Percentiles rank a stretch among this genome's conserved stretches.
Evolutionary conservation across 2,329 filamentous ascomycete genomes (phyloP).

Genomic region (Immersiporthe knoxdaviesiana): DNA sequence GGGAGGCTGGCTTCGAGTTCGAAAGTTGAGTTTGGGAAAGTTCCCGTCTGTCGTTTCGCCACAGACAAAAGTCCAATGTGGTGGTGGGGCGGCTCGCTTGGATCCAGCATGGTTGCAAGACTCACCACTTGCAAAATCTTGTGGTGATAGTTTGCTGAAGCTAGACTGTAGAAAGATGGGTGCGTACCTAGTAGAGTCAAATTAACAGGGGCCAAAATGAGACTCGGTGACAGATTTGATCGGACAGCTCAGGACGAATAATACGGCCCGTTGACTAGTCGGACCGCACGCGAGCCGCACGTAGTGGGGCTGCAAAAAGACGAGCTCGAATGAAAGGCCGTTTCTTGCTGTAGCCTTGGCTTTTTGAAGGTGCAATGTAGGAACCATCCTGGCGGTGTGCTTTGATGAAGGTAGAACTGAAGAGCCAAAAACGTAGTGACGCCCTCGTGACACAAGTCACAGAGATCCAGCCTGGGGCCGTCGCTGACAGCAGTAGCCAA

Average conservation of each 20-base stretch:
- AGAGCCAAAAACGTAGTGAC: background rate
- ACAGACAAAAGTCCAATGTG: background rate
- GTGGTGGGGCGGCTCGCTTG: background rate
- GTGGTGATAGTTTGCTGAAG: background rate
- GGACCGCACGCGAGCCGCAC: background rate
- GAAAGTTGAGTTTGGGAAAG: conserved; percentile 10
- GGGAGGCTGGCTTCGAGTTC: conserved; percentile 14
- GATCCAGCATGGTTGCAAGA: background rate
- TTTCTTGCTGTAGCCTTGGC: background rate
- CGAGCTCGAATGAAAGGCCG: background rate
- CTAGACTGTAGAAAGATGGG: background rate
- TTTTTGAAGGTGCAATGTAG: no score
- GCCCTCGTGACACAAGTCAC: conserved; percentile 21
- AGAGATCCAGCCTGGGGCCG: conserved; percentile 18
- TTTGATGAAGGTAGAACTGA: background rate
- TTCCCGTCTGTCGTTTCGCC: conserved; percentile 10
- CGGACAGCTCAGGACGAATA: conserved; percentile 27
- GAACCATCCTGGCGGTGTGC: background rate
- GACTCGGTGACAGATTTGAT: conserved; percentile 13
- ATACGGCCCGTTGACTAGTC: conserved; percentile 12
- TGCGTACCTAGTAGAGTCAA: no score
- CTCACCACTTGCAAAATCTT: background rate
- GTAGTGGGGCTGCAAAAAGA: conserved; percentile 20
- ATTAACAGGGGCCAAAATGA: background rate
- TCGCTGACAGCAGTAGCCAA: background rate